phyloP scores from a whole-genome alignment of 2,329 filamentous ascomycete genomes.

The Fusarium virguliforme region DNA sequence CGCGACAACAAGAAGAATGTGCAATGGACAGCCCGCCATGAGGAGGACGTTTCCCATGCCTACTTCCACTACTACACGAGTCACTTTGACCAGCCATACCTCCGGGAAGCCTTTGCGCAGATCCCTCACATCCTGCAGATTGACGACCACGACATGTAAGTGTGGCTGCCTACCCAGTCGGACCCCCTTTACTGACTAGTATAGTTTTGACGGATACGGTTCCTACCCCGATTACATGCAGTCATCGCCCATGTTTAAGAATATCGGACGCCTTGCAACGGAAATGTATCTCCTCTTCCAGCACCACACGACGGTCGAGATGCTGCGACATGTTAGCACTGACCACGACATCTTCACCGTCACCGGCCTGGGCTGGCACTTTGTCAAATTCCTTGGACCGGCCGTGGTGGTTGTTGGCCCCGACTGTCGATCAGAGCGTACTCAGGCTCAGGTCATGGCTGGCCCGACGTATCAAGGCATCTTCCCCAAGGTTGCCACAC shows the following conservation, averaged over 20 bases:
- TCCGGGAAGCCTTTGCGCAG: conserved; percentile 96
- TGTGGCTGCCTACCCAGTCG: conserved; percentile 45
- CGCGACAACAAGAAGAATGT: conserved; percentile 94
- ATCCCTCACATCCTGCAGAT: conserved; percentile 95
- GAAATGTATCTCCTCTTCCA: conserved; percentile 99
- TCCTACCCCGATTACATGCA: conserved; percentile 99
- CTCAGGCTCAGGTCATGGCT: conserved; percentile 91
- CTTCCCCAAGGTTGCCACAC: conserved; percentile 92
- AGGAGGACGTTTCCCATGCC: conserved; percentile 95
- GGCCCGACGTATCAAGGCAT: conserved; percentile 97
- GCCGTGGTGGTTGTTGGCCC: conserved; percentile 91
- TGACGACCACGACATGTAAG: conserved; percentile 98
- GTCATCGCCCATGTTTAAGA: conserved; percentile 97
- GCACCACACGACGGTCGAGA: conserved; percentile 95
- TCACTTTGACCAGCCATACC: conserved; percentile 96
- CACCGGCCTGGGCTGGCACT: conserved; percentile 98
- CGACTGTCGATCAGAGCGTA: conserved; percentile 93
- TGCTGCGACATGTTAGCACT: conserved; percentile 88
- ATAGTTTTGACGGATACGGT: conserved; percentile 94
- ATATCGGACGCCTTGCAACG: conserved; percentile 93
- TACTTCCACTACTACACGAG: conserved; percentile 99
- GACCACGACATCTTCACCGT: conserved; percentile 96
- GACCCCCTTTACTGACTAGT: conserved; percentile 32
- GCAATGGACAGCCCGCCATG: conserved; percentile 92
- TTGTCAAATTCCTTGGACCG: conserved; percentile 95